A percentile compares a stretch with the other conserved stretches of the same genome.
Conservation (phyloP, 768 basidiomycete species). For the Pisolithus orientalis region DNA sequence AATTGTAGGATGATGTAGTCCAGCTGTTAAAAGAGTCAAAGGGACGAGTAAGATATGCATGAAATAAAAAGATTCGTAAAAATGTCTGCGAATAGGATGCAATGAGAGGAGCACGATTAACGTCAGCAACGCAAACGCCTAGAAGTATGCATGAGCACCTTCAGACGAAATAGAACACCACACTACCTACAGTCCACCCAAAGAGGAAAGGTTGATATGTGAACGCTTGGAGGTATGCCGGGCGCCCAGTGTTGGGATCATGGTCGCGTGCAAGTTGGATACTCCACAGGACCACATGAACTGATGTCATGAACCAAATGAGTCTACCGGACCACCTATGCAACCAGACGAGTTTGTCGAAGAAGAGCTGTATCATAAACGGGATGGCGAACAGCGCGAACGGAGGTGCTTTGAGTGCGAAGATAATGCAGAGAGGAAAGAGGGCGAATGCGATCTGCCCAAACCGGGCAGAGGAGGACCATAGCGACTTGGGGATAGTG, state of each 20-base stretch:
- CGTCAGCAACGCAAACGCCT: conserved; percentile 56
- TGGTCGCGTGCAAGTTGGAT: conserved; percentile 54
- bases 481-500: conserved; percentile 62
- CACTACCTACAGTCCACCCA: conserved; percentile 46
- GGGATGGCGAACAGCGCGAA: conserved; percentile 67
- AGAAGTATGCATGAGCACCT: conserved; percentile 1
- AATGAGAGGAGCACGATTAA: conserved; percentile 47
- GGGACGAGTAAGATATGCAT: conserved; percentile 60
- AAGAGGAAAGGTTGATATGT: conserved; percentile 55
- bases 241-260: conserved; percentile 34
- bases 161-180: conserved; percentile 2
- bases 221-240: conserved; percentile 48
- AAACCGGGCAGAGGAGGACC: conserved; percentile 62
- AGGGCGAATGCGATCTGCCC: conserved; percentile 71
- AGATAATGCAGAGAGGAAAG: conserved; percentile 61
- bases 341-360: conserved; percentile 68
- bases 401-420: conserved; percentile 66
- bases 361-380: conserved; percentile 56
- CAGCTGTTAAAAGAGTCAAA: conserved; percentile 51
- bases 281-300: conserved; percentile 66
- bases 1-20: conserved; percentile 61
- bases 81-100: conserved; percentile 41
- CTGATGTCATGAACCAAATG: conserved; percentile 54
- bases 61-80: conserved; percentile 63
- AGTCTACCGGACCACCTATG: conserved; percentile 70